phyloP scores from a whole-genome alignment of 1,284 basidiomycete species.

The Entoloma clypeatum region DNA sequence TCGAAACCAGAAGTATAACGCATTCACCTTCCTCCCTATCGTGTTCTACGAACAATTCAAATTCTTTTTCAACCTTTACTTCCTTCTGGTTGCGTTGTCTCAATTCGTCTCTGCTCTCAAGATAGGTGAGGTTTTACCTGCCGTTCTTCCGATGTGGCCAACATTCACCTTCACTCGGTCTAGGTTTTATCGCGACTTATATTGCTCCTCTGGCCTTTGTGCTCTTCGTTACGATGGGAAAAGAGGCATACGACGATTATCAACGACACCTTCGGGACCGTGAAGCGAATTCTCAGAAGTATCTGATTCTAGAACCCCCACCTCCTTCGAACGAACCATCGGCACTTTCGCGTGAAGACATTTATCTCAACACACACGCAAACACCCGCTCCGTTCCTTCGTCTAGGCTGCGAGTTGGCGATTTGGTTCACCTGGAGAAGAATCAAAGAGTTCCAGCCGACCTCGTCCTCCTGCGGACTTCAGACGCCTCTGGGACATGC shows the following conservation, averaged over 20 bases:
- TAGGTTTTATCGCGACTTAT: conserved; percentile 95
- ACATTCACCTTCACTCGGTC: conserved; percentile 1
- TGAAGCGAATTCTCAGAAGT: conserved; percentile 93
- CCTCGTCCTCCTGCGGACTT: conserved; percentile 85
- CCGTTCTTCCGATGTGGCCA: neutral
- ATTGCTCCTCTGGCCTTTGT: conserved; percentile 96
- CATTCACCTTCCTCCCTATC: conserved; percentile 90
- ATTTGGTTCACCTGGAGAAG: conserved; percentile 92
- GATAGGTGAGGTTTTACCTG: conserved; percentile 66
- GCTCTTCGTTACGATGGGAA: conserved; percentile 92
- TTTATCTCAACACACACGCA: conserved; percentile 37
- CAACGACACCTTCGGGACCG: conserved; percentile 87
- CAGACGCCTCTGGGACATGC: conserved; percentile 86
- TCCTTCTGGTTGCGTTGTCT: conserved; percentile 92
- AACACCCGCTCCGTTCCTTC: conserved; percentile 82
- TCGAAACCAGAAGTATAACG: conserved; percentile 97
- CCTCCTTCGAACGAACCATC: conserved; percentile 26
- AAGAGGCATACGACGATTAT: conserved; percentile 98
- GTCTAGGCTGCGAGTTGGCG: conserved; percentile 86
- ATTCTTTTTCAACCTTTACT: conserved; percentile 99
- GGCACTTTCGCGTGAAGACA: conserved; percentile 28
- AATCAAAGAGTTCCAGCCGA: conserved; percentile 97
- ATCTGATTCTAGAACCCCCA: conserved; percentile 72
- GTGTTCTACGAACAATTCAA: conserved; percentile 99
- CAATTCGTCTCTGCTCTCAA: conserved; percentile 96